Evolutionary conservation across 1,284 basidiomycete genomes (phyloP).

Genomic region (Puccinia polysora): DNA sequence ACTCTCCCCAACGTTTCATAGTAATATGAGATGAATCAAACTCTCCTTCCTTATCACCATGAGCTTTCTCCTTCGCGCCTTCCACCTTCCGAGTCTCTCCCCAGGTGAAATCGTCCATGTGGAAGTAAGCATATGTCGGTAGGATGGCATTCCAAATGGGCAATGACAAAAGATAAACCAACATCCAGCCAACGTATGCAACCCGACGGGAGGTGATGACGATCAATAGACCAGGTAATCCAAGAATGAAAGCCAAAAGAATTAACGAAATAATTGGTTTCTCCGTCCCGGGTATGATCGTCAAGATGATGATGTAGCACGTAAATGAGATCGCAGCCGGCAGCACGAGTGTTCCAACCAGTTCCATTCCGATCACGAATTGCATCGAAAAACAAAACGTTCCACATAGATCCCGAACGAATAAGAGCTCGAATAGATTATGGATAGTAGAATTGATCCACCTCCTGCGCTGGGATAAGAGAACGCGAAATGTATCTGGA

Average conservation of each 20-base stretch:
- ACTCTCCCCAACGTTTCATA: constrained; percentile 99
- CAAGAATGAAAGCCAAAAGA: constrained; percentile 55
- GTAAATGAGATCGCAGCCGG: constrained; percentile 57
- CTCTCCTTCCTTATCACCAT: constrained; percentile 67
- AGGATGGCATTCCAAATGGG: constrained; percentile 56
- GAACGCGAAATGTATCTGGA: constrained; percentile 56
- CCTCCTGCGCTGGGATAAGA: constrained; percentile 56
- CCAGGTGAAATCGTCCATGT: constrained; percentile 56
- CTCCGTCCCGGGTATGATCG: constrained; percentile 49
- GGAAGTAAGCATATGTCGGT: constrained; percentile 50
- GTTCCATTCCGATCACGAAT: constrained; percentile 54
- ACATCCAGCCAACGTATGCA: constrained; percentile 56
- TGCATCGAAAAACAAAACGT: constrained; percentile 58
- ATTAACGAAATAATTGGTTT: constrained; percentile 50
- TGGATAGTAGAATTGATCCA: constrained; percentile 58
- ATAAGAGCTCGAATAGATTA: constrained; percentile 56
- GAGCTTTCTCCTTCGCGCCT: constrained; percentile 48
- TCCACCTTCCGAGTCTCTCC: constrained; percentile 53
- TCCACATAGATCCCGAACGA: constrained; percentile 56
- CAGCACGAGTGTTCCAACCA: constrained; percentile 56
- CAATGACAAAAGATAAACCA: constrained; percentile 55
- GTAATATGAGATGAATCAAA: constrained; percentile 94
- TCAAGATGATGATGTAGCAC: constrained; percentile 50
- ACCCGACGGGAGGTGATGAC: constrained; percentile 55
- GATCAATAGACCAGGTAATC: constrained; percentile 56